Evolutionary conservation across 176 grass and related monocot species (phyloP).

Genomic region (Luzula sylvatica): DNA sequence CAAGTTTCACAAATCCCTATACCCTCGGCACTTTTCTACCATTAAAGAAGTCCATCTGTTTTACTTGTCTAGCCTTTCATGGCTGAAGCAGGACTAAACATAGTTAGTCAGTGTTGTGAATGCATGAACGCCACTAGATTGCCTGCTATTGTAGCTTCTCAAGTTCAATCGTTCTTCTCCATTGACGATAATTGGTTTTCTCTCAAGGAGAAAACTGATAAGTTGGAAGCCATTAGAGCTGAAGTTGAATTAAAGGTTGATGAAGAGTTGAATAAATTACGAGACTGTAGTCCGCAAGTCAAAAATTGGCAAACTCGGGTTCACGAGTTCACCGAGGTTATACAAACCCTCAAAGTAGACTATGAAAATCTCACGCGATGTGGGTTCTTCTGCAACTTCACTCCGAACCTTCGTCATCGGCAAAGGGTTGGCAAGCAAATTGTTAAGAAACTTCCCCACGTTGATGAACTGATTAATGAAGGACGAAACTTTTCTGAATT

Average conservation of each 20-base stretch:
- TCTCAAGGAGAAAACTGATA: slow-evolving; percentile 9
- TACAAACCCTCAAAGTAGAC: neutral
- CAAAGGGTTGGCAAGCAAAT: slow-evolving; percentile 24
- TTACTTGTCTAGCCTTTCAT: neutral
- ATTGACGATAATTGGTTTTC: slow-evolving; percentile 14
- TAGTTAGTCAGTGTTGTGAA: slow-evolving; percentile 1
- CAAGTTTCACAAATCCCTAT: too few species aligned
- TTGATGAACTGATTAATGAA: slow-evolving; percentile 17
- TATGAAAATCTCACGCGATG: slow-evolving; percentile 17
- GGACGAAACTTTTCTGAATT: slow-evolving; percentile 15
- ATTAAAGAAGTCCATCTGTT: neutral
- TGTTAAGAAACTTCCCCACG: slow-evolving; percentile 4
- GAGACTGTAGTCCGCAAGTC: slow-evolving; percentile 24
- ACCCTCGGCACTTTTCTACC: neutral
- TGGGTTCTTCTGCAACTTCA: slow-evolving; percentile 18
- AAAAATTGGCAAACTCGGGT: slow-evolving; percentile 15
- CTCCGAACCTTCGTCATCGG: neutral
- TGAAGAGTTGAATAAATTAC: slow-evolving; percentile 15
- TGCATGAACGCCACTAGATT: slow-evolving; percentile 24
- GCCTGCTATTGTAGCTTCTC: slow-evolving; percentile 9
- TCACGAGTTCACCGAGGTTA: neutral
- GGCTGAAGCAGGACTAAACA: neutral
- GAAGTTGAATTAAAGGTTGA: slow-evolving; percentile 15
- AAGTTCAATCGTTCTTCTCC: slow-evolving; percentile 14
- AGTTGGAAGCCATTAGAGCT: slow-evolving; percentile 20